These are phyloP conservation scores for Vitis cinerea DNA, from an alignment of 164 flowering plant species.

Conservation along the genomic window DNA sequence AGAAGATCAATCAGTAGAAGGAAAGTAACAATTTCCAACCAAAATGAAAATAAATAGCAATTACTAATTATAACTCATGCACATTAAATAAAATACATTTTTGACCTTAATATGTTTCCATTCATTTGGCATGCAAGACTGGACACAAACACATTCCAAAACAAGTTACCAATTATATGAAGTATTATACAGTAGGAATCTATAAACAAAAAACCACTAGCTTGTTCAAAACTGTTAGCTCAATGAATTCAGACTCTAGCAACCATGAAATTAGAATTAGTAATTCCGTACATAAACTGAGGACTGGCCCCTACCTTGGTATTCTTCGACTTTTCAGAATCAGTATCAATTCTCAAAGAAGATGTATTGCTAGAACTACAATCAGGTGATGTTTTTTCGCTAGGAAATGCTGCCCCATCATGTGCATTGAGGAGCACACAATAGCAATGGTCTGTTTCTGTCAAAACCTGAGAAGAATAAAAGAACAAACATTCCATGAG, in stretches of 20 bases:
- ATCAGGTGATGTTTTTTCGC: constrained; percentile 30
- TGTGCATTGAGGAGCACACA: constrained; percentile 97
- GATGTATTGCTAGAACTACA: constrained; percentile 39
- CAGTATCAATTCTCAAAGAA: constrained; percentile 29
- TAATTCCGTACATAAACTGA: neutral
- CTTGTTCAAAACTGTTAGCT: neutral
- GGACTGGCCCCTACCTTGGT: constrained; percentile 56
- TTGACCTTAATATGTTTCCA: too few relatives aligned
- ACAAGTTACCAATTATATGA: too few relatives aligned
- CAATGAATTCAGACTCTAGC: too few relatives aligned
- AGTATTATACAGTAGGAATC: too few relatives aligned
- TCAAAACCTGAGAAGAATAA: constrained; percentile 57
- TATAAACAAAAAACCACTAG: too few relatives aligned
- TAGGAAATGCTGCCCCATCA: constrained; percentile 93
- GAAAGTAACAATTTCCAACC: neutral
- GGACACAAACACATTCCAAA: too few relatives aligned
- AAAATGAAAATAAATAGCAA: neutral
- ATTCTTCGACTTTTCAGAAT: constrained; percentile 35
- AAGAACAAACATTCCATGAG: too few relatives aligned
- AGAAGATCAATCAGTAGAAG: neutral
- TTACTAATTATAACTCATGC: too few relatives aligned
- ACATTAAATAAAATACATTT: too few relatives aligned
- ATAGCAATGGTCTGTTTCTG: constrained; percentile 90
- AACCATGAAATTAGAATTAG: neutral
- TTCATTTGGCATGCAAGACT: too few relatives aligned